phyloP scores from a whole-genome alignment of 768 basidiomycete species.

The Amanita rubescens region DNA sequence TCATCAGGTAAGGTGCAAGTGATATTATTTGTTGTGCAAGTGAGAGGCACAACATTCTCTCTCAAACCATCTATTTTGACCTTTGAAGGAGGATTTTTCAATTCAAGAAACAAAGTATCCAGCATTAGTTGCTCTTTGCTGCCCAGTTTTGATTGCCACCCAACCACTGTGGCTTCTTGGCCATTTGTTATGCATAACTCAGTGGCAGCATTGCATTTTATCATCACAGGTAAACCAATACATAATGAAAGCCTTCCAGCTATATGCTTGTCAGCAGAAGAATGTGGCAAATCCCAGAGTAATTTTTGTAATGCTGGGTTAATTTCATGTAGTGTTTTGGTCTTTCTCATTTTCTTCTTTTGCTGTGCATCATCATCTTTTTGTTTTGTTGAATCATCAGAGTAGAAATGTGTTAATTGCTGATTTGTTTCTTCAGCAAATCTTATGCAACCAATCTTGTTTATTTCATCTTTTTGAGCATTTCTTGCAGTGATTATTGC shows the following conservation, averaged over 20 bases:
- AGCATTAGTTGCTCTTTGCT: slow-evolving; percentile 15
- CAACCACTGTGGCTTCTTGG: slow-evolving; percentile 23
- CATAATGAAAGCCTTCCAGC: slow-evolving; percentile 23
- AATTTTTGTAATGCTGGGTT: no score
- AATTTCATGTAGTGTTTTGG: slow-evolving; percentile 11
- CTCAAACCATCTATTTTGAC: background rate
- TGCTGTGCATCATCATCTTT: slow-evolving; percentile 6
- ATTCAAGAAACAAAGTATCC: slow-evolving; percentile 19
- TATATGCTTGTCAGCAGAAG: background rate
- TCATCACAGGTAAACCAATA: slow-evolving; percentile 24
- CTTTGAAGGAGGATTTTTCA: background rate
- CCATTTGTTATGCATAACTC: slow-evolving; percentile 29
- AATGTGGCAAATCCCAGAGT: slow-evolving; percentile 8
- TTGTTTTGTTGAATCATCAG: slow-evolving; percentile 12
- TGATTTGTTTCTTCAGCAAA: slow-evolving; percentile 23
- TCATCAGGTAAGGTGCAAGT: slow-evolving; percentile 14
- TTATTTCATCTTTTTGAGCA: slow-evolving; percentile 24
- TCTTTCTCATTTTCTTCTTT: background rate
- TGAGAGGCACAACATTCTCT: background rate
- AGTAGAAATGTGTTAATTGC: slow-evolving; percentile 20
- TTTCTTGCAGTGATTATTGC: slow-evolving; percentile 28
- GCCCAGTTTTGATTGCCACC: slow-evolving; percentile 19
- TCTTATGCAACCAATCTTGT: slow-evolving; percentile 17
- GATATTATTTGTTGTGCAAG: background rate
- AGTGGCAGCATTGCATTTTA: slow-evolving; percentile 20